These are phyloP conservation scores for Hypoxylon trugodes DNA, from an alignment of 495 filamentous ascomycete genomes.

Conservation along the genomic window DNA sequence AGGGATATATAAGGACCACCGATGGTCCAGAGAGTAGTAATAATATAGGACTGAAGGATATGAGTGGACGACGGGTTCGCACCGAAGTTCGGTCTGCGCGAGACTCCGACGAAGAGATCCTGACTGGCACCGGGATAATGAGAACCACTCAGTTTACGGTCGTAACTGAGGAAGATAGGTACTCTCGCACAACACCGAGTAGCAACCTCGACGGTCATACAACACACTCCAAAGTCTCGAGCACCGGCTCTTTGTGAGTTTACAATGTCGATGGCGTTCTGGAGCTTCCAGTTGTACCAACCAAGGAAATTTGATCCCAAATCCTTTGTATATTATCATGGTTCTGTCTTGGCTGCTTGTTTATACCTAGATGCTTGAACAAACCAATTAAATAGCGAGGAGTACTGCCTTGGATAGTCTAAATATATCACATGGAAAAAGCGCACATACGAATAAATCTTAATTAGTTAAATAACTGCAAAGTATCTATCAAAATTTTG, in stretches of 20 bases:
- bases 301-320: not conserved
- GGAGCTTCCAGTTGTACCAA: not conserved
- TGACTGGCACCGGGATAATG: slow-evolving; percentile 40
- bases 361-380: no score
- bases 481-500: no score
- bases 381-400: no score
- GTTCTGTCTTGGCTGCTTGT: not conserved
- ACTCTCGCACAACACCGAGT: not conserved
- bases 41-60: slow-evolving; percentile 28
- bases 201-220: slow-evolving; percentile 6
- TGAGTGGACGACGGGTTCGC: slow-evolving; percentile 18
- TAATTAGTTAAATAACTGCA: no score
- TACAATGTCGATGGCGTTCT: slow-evolving; percentile 10
- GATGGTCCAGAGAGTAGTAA: slow-evolving; percentile 6
- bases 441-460: no score
- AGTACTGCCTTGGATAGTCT: no score
- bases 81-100: slow-evolving; percentile 19
- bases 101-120: slow-evolving; percentile 40
- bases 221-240: slow-evolving; percentile 27
- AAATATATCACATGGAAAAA: no score
- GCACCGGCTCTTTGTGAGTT: slow-evolving; percentile 27
- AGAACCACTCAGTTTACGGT: slow-evolving; percentile 35
- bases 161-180: slow-evolving; percentile 22
- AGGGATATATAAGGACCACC: slow-evolving; percentile 32
- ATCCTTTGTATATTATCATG: not conserved